phyloP scores from a whole-genome alignment of 169 alveolate genomes.

The Cryptosporidium parvum region DNA sequence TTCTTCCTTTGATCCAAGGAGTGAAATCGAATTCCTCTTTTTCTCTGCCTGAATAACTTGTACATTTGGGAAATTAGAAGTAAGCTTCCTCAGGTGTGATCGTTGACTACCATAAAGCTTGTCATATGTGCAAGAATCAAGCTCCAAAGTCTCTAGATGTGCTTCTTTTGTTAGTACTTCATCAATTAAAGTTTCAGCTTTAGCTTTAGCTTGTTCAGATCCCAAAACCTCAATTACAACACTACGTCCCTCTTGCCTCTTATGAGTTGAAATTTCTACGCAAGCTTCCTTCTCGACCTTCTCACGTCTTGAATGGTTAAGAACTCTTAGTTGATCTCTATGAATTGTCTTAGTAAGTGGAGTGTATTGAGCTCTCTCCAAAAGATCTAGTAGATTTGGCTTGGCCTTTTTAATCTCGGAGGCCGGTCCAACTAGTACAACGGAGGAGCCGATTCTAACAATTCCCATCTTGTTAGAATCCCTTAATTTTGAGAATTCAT shows the following conservation, averaged over 20 bases:
- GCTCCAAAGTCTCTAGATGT: constrained; percentile 18
- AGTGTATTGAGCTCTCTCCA: constrained; percentile 61
- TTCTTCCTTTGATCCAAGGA: constrained; percentile 50
- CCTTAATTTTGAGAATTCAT: constrained; percentile 54
- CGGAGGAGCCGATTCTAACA: constrained; percentile 72
- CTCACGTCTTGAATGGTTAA: constrained; percentile 59
- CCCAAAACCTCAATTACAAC: constrained; percentile 61
- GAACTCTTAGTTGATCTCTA: constrained; percentile 61
- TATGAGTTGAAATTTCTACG: constrained; percentile 55
- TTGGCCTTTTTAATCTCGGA: constrained; percentile 43
- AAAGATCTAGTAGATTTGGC: constrained; percentile 25
- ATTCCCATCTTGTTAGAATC: constrained; percentile 72
- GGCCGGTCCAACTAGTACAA: constrained; percentile 64
- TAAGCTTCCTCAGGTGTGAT: constrained; percentile 46
- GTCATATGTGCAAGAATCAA: constrained; percentile 45
- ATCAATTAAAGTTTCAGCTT: constrained; percentile 34
- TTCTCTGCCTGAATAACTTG: constrained; percentile 54
- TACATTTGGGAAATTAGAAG: constrained; percentile 39
- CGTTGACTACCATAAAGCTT: constrained; percentile 49
- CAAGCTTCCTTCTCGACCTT: constrained; percentile 44
- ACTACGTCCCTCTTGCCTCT: constrained; percentile 44
- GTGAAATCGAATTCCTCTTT: constrained; percentile 24
- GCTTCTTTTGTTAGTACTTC: constrained; percentile 49
- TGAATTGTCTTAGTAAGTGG: constrained; percentile 43
- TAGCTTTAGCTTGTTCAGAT: constrained; percentile 49